These are phyloP conservation scores for Lactarius deliciosus DNA, from an alignment of 768 basidiomycete genomes.

Conservation along the genomic window DNA sequence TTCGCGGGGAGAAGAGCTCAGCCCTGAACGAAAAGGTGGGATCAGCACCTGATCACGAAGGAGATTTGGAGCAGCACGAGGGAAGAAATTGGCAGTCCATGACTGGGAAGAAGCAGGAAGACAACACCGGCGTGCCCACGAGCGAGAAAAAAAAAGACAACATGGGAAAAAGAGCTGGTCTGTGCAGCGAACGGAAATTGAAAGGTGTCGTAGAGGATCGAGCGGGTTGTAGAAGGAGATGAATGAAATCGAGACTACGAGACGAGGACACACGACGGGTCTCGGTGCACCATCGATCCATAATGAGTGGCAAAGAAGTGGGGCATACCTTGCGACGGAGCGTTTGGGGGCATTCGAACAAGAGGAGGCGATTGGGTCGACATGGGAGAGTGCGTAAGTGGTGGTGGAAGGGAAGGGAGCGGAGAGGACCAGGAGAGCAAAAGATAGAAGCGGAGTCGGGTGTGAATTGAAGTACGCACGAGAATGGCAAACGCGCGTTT, in stretches of 20 bases:
- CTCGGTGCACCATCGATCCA: slow-evolving; percentile 19
- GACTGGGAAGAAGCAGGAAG: not conserved
- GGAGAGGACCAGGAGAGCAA: slow-evolving; percentile 21
- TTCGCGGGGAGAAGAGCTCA: slow-evolving; percentile 28
- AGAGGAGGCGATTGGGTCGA: slow-evolving; percentile 31
- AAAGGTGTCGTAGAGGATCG: not conserved
- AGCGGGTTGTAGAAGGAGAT: not conserved
- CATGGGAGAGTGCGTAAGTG: slow-evolving; percentile 22
- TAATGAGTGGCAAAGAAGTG: not conserved
- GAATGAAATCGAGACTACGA: not conserved
- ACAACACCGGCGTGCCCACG: not conserved
- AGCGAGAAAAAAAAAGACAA: not conserved
- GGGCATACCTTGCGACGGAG: slow-evolving; percentile 25
- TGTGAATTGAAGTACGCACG: slow-evolving; percentile 29
- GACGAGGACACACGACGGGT: not conserved
- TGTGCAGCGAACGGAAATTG: not conserved
- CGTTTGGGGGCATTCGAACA: slow-evolving; percentile 22
- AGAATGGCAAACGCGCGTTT: slow-evolving; percentile 30
- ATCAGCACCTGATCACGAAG: slow-evolving; percentile 8
- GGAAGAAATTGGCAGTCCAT: slow-evolving; percentile 1
- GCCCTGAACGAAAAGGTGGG: slow-evolving; percentile 15
- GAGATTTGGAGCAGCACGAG: not conserved
- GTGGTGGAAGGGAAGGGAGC: slow-evolving; percentile 7
- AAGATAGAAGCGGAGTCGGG: slow-evolving; percentile 28
- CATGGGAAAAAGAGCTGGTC: not conserved